phyloP scores from a whole-genome alignment of 805 yeast genomes.

The Zygotorulaspora danielsina region DNA sequence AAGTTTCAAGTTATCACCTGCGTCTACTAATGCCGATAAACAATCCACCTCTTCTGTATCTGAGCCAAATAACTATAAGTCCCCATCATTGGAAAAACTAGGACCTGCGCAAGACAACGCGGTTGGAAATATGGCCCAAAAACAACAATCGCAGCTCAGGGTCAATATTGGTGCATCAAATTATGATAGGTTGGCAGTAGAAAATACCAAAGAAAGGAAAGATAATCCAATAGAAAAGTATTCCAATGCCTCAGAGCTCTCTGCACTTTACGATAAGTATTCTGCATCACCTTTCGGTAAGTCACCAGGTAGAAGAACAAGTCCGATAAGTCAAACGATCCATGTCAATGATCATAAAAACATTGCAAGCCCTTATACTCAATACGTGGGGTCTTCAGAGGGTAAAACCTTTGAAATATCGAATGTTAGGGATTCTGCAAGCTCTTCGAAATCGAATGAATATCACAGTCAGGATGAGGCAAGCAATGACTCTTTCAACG shows the following conservation, averaged over 20 bases:
- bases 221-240: constrained; percentile 7
- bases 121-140: too few relatives aligned
- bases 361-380: constrained; percentile 27
- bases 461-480: constrained; percentile 9
- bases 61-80: not conserved
- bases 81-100: not conserved
- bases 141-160: constrained; percentile 4
- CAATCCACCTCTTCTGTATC: constrained; percentile 1
- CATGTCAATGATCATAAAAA: constrained; percentile 14
- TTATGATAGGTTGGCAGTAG: constrained; percentile 7
- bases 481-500: constrained; percentile 3
- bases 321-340: constrained; percentile 11
- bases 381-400: constrained; percentile 24
- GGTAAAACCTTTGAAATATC: constrained; percentile 25
- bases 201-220: constrained; percentile 4
- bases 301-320: constrained; percentile 2
- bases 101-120: not conserved
- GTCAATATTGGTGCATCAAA: constrained; percentile 12
- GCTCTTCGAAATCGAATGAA: constrained; percentile 13
- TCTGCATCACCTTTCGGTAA: constrained; percentile 19
- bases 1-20: constrained; percentile 1
- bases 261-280: constrained; percentile 22
- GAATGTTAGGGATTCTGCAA: constrained; percentile 23
- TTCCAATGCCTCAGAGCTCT: constrained; percentile 13
- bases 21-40: constrained; percentile 1